These are phyloP conservation scores for Mesostigma viride DNA, from an alignment of 139 green algal genomes.

Conservation along the genomic window DNA sequence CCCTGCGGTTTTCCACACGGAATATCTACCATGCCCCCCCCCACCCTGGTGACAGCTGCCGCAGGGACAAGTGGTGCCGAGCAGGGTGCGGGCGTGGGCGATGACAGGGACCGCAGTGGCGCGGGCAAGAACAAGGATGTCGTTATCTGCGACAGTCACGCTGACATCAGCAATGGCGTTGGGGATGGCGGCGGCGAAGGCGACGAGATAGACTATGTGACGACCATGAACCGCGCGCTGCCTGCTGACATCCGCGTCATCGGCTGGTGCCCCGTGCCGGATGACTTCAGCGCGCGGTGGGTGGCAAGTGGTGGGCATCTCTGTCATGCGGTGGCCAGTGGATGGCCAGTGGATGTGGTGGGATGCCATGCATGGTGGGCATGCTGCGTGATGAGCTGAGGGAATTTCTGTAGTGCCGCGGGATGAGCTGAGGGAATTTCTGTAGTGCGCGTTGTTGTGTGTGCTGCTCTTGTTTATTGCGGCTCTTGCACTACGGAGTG, in stretches of 20 bases:
- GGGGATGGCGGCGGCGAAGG: background rate
- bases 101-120: too few species aligned
- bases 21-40: too few species aligned
- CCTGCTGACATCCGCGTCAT: slow-evolving; percentile 62
- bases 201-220: slow-evolving; percentile 72
- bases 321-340: background rate
- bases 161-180: background rate
- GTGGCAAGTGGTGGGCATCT: background rate
- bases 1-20: too few species aligned
- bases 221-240: slow-evolving; percentile 51
- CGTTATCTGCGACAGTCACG: background rate
- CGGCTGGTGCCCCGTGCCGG: slow-evolving; percentile 55
- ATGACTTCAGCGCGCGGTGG: slow-evolving; percentile 52
- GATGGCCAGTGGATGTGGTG: background rate
- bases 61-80: too few species aligned
- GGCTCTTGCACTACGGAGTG: too few species aligned
- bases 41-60: too few species aligned
- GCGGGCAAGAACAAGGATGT: background rate
- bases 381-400: background rate
- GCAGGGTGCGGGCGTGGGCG: too few species aligned
- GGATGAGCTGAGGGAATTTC: background rate
- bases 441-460: too few species aligned
- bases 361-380: background rate
- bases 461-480: too few species aligned
- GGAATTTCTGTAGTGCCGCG: background rate